These are phyloP conservation scores for Monotropa hypopitys DNA, from an alignment of 179 eudicot species.

Conservation along the genomic window DNA sequence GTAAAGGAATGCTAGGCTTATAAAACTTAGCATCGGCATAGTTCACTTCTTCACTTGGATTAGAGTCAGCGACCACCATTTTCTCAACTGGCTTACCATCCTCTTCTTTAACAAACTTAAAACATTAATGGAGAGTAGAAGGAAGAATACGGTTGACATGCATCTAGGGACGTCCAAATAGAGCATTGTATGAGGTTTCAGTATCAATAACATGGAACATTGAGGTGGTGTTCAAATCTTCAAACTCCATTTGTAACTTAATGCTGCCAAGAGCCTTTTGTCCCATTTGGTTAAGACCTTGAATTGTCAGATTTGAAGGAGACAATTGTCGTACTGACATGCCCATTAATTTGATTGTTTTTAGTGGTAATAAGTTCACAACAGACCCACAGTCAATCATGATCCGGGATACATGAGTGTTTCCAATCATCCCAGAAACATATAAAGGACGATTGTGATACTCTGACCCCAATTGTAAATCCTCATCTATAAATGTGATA, in stretches of 20 bases:
- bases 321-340: neutral
- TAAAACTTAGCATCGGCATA: neutral
- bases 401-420: neutral
- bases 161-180: neutral
- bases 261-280: neutral
- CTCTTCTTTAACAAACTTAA: neutral
- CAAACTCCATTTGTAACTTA: neutral
- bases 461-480: neutral
- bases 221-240: neutral
- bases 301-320: neutral
- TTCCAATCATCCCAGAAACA: neutral
- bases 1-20: neutral
- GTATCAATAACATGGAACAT: neutral
- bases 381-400: neutral
- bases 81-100: neutral
- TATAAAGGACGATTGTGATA: neutral
- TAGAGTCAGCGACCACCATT: neutral
- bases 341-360: neutral
- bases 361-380: neutral
- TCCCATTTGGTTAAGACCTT: neutral
- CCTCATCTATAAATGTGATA: neutral
- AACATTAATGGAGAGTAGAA: neutral
- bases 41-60: neutral
- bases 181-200: neutral
- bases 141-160: neutral